Evolutionary conservation across 495 filamentous ascomycete genomes (phyloP).

Genomic region (Penicillium egyptiacum): DNA sequence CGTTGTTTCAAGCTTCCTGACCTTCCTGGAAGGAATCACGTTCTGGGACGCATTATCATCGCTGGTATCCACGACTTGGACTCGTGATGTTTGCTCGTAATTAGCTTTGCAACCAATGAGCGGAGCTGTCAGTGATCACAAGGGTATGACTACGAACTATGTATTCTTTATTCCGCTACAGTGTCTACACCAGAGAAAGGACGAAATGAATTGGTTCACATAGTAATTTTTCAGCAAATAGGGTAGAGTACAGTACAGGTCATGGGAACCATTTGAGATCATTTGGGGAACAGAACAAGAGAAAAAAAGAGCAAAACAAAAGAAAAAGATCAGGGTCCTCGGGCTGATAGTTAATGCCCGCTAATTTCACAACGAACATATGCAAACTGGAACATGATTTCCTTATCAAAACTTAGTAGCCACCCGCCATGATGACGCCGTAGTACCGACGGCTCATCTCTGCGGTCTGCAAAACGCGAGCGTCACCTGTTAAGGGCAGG

Average conservation of each 20-base stretch:
- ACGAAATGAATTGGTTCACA: constrained; percentile 4
- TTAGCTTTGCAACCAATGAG: not conserved
- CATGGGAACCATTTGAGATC: constrained; percentile 16
- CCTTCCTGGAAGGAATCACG: too few relatives aligned
- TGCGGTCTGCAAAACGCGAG: constrained; percentile 63
- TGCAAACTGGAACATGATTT: constrained; percentile 4
- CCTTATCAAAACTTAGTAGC: constrained; percentile 27
- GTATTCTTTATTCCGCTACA: not conserved
- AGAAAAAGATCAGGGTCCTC: not conserved
- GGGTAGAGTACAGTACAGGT: constrained; percentile 20
- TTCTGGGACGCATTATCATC: too few relatives aligned
- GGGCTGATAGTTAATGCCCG: not conserved
- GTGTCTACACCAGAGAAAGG: not conserved
- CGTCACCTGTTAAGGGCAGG: constrained; percentile 71
- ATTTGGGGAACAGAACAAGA: not conserved
- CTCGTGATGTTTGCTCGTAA: not conserved
- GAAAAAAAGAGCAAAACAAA: constrained; percentile 1
- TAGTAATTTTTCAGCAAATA: constrained; percentile 10
- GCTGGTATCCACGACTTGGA: too few relatives aligned
- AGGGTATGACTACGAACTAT: not conserved
- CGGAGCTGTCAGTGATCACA: not conserved
- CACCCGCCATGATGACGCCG: constrained; percentile 50
- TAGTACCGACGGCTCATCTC: constrained; percentile 72
- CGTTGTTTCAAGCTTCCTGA: too few relatives aligned
- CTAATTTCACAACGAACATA: constrained; percentile 1